Evolutionary conservation across 805 yeast species (phyloP).

Genomic region (Wickerhamiella lipophila): DNA sequence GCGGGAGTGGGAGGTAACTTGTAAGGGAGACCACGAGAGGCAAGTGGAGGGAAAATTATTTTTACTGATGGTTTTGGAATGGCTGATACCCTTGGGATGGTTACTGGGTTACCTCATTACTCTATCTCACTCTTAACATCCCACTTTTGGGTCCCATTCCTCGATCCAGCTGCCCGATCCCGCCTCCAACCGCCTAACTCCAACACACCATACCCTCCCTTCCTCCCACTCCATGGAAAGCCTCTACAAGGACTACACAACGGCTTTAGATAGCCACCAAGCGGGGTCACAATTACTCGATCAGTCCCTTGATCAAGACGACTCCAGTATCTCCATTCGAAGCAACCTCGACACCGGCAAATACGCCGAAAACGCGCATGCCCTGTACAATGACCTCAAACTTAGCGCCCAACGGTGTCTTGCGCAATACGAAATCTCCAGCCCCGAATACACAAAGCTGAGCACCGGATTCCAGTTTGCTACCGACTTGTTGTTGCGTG

Average conservation of each 20-base stretch:
- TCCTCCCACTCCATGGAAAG: not conserved
- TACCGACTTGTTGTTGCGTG: constrained; percentile 27
- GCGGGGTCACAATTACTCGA: constrained; percentile 12
- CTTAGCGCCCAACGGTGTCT: not conserved
- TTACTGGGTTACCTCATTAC: no score
- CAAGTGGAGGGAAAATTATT: no score
- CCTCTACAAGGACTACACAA: constrained; percentile 5
- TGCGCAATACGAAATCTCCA: constrained; percentile 19
- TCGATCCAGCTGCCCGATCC: no score
- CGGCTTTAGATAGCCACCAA: constrained; percentile 10
- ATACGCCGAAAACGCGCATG: constrained; percentile 10
- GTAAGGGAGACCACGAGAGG: no score
- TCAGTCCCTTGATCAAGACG: not conserved
- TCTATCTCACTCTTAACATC: no score
- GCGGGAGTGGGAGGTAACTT: not conserved
- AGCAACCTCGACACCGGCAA: not conserved
- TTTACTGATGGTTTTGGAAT: no score
- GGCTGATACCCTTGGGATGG: no score
- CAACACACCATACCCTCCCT: not conserved
- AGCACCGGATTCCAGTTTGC: constrained; percentile 25
- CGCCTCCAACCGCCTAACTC: no score
- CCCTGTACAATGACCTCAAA: constrained; percentile 11
- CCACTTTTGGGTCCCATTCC: no score
- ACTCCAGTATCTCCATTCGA: not conserved
- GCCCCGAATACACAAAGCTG: constrained; percentile 22